Conservation (phyloP, 2,329 filamentous ascomycete species). For the Lasiodiplodia sp. region DNA sequence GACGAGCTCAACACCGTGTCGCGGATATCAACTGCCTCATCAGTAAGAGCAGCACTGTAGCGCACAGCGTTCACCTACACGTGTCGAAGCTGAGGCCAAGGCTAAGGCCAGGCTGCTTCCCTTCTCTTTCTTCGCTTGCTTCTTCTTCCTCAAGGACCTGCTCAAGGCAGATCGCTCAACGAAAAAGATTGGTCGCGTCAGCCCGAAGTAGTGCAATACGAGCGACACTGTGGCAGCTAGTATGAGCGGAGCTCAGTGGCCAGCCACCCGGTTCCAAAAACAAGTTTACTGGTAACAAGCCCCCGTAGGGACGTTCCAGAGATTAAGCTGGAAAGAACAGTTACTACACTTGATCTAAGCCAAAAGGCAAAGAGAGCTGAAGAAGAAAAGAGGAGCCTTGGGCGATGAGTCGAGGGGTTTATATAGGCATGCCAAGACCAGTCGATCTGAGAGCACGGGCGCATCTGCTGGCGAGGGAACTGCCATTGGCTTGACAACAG, state of each 20-base stretch:
- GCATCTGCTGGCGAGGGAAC: too few relatives aligned
- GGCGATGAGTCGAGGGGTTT: neutral
- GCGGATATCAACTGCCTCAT: too few relatives aligned
- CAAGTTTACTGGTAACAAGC: fast-evolving
- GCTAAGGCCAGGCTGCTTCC: neutral
- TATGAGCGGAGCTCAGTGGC: neutral
- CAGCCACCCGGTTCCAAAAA: neutral
- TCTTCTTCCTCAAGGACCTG: neutral
- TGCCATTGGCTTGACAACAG: too few relatives aligned
- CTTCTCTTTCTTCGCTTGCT: neutral
- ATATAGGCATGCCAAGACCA: neutral
- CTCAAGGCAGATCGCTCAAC: neutral
- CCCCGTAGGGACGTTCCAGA: neutral
- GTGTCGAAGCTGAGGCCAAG: too few relatives aligned
- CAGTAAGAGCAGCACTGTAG: too few relatives aligned
- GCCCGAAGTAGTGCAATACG: neutral
- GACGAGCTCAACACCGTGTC: too few relatives aligned
- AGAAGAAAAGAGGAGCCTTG: neutral
- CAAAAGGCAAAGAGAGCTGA: neutral
- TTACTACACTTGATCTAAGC: neutral
- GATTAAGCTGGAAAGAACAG: neutral
- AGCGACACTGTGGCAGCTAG: neutral
- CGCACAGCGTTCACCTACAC: too few relatives aligned
- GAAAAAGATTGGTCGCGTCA: neutral
- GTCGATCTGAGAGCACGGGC: too few relatives aligned